phyloP scores from a whole-genome alignment of 352 stramenopile species.

The Phytopythium kandeliae region DNA sequence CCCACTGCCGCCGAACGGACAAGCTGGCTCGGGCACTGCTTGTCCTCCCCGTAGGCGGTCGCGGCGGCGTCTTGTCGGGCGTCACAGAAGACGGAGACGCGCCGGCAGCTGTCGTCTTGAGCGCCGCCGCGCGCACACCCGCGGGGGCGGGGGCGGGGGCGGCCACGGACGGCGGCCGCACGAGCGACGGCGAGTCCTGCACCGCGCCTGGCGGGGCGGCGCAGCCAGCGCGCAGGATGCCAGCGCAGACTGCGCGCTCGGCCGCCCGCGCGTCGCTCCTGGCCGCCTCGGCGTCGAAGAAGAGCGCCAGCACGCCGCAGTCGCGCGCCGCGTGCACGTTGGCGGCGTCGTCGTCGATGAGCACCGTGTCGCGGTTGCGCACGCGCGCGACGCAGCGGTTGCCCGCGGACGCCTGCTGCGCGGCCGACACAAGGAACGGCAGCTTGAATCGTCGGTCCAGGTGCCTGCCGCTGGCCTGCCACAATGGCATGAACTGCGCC shows the following conservation, averaged over 20 bases:
- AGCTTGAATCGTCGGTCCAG: slow-evolving; percentile 71
- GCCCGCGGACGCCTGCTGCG: slow-evolving; percentile 25
- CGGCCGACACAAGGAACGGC: slow-evolving; percentile 68
- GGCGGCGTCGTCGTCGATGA: slow-evolving; percentile 74
- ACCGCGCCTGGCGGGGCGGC: background rate
- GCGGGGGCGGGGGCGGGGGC: background rate
- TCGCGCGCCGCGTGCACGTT: slow-evolving; percentile 75
- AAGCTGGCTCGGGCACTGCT: background rate
- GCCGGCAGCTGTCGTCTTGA: background rate
- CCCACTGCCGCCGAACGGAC: background rate
- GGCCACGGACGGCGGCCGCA: background rate
- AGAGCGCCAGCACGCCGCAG: slow-evolving; percentile 63
- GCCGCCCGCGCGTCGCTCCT: slow-evolving; percentile 16
- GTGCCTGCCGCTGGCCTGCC: slow-evolving; percentile 44
- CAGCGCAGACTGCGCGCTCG: slow-evolving; percentile 27
- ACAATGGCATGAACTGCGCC: slow-evolving; percentile 41
- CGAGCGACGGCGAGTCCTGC: background rate
- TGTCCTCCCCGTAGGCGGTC: background rate
- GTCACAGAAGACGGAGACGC: slow-evolving; percentile 3
- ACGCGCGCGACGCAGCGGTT: no score
- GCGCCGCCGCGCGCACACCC: no score
- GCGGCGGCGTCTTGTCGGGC: slow-evolving; percentile 4
- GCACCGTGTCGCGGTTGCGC: slow-evolving; percentile 59
- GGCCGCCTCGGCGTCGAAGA: slow-evolving; percentile 46
- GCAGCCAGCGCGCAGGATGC: slow-evolving; percentile 16